A percentile compares a stretch with the other conserved stretches of the same genome.
These are phyloP conservation scores for Aaosphaeria arxii DNA, from an alignment of 2,329 filamentous ascomycete species.

Conservation along the genomic window DNA sequence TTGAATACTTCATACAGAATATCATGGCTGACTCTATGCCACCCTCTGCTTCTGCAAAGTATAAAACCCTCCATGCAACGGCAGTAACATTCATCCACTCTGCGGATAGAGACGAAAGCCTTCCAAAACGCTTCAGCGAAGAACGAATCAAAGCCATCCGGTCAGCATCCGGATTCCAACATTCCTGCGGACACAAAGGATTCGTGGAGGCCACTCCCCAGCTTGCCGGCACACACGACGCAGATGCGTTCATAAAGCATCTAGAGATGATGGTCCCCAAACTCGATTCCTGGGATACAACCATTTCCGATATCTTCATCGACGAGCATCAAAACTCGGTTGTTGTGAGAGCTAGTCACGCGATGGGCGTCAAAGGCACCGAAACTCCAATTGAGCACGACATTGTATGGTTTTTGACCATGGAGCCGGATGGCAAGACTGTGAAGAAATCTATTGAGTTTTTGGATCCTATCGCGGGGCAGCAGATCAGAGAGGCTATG, in stretches of 20 bases:
- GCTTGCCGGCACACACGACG: not conserved
- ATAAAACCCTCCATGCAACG: conserved; percentile 12
- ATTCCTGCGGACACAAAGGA: conserved; percentile 29
- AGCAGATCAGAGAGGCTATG: not conserved
- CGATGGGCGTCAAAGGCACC: conserved; percentile 10
- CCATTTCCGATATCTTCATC: conserved; percentile 13
- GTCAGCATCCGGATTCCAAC: conserved; percentile 12
- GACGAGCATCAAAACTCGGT: conserved; percentile 13
- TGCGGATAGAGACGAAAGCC: conserved; percentile 1
- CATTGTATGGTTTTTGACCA: conserved; percentile 16
- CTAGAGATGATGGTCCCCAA: conserved; percentile 2
- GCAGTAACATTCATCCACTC: conserved; percentile 15
- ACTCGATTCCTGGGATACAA: conserved; percentile 17
- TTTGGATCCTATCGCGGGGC: conserved; percentile 14
- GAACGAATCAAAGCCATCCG: conserved; percentile 14
- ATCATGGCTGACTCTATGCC: not conserved
- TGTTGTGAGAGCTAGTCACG: conserved; percentile 14
- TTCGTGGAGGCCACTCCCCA: conserved; percentile 13
- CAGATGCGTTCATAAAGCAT: conserved; percentile 3
- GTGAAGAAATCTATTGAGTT: conserved; percentile 17
- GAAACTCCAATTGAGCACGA: conserved; percentile 16
- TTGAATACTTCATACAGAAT: no score
- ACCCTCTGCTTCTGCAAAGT: conserved; percentile 1
- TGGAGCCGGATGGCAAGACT: conserved; percentile 10
- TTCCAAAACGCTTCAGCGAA: conserved; percentile 9